phyloP scores from a whole-genome alignment of 108 stramenopile species.

The Skeletonema menzelii region DNA sequence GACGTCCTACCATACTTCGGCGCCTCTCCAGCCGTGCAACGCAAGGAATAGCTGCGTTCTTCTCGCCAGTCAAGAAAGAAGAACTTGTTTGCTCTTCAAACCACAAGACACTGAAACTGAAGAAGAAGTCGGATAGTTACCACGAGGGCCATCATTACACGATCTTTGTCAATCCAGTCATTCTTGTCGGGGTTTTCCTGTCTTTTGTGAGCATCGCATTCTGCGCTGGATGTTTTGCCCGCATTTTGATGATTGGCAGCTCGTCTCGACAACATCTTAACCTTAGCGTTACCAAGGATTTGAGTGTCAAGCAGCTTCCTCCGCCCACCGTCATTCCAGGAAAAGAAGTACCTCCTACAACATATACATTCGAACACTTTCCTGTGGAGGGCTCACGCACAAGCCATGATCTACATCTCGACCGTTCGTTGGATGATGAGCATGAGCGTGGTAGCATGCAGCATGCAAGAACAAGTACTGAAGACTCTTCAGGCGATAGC shows the following conservation, averaged over 20 bases:
- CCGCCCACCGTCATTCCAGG: slow-evolving; percentile 7
- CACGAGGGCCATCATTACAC: not conserved
- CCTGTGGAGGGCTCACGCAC: slow-evolving; percentile 12
- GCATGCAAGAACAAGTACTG: too few species aligned
- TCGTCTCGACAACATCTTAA: not conserved
- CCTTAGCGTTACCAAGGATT: not conserved
- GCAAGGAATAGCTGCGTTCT: not conserved
- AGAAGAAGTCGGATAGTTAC: not conserved
- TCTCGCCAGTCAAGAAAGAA: not conserved
- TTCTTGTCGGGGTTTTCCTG: not conserved
- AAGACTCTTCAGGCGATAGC: not conserved
- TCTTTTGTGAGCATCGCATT: not conserved
- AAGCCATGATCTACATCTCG: slow-evolving; percentile 6
- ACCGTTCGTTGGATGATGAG: slow-evolving; percentile 1
- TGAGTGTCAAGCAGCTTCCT: slow-evolving; percentile 21
- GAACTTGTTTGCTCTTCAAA: too few species aligned
- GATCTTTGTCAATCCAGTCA: not conserved
- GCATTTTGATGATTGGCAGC: not conserved
- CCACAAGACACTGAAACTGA: not conserved
- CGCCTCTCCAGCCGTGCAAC: not conserved
- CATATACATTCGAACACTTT: slow-evolving; percentile 65
- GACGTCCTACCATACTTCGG: not conserved
- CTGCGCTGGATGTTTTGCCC: not conserved
- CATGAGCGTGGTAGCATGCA: not conserved
- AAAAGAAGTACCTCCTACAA: slow-evolving; percentile 38